Conservation (phyloP, 139 green algal genomes). For the Tetradesmus lagerheimii region DNA sequence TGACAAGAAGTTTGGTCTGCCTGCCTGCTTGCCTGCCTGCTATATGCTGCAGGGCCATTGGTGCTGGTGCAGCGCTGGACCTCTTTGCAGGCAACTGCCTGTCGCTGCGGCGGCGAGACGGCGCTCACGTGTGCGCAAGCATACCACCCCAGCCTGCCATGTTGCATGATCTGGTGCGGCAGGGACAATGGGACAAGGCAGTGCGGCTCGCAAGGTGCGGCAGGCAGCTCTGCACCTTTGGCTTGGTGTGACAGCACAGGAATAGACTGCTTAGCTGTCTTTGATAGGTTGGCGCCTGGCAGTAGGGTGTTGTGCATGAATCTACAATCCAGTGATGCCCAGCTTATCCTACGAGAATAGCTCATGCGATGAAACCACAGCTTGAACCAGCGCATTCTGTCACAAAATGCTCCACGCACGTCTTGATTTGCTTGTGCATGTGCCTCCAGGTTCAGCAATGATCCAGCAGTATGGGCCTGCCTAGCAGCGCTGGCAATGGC, state of each 20-base stretch:
- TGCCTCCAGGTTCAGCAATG: constrained; percentile 49
- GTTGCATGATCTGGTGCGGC: constrained; percentile 72
- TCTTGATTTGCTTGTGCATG: background rate
- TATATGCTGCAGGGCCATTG: constrained; percentile 54
- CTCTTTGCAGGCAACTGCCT: constrained; percentile 57
- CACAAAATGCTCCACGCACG: too few relatives aligned
- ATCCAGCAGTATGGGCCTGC: constrained; percentile 79
- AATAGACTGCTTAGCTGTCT: too few relatives aligned
- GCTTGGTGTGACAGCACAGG: too few relatives aligned
- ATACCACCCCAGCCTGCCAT: constrained; percentile 66
- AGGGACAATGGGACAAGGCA: constrained; percentile 78
- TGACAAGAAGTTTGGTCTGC: too few relatives aligned
- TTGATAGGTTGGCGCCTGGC: too few relatives aligned
- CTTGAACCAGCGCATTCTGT: too few relatives aligned
- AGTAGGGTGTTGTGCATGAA: too few relatives aligned
- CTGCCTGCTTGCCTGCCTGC: too few relatives aligned
- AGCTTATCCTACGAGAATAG: too few relatives aligned
- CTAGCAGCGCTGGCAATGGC: constrained; percentile 79
- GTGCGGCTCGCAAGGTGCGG: constrained; percentile 71
- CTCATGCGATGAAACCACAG: too few relatives aligned
- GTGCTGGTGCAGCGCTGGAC: constrained; percentile 63
- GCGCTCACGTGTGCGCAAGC: constrained; percentile 60
- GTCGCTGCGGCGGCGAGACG: constrained; percentile 68
- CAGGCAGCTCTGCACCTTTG: background rate
- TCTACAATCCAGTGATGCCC: too few relatives aligned